Conservation (phyloP, 2,329 filamentous ascomycete species). For the Pyrenophora graminea region DNA sequence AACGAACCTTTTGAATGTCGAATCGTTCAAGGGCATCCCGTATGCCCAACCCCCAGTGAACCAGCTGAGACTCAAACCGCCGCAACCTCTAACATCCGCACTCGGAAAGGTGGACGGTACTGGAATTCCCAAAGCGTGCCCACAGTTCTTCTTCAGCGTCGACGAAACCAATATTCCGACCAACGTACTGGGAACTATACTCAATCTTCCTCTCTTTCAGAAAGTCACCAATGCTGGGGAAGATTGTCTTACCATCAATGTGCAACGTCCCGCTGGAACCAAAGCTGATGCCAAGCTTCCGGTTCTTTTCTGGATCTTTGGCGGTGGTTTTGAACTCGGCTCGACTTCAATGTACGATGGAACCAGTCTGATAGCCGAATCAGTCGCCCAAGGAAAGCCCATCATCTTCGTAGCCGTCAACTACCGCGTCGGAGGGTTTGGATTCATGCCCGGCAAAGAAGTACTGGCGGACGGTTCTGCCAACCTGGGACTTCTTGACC, state of each 20-base stretch:
- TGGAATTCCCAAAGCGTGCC: conserved; percentile 64
- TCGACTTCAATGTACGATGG: conserved; percentile 49
- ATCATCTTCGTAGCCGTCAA: conserved; percentile 78
- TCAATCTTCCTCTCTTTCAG: conserved; percentile 49
- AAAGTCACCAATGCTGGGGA: conserved; percentile 44
- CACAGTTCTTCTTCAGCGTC: conserved; percentile 69
- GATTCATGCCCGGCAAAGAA: conserved; percentile 72
- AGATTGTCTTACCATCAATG: conserved; percentile 52
- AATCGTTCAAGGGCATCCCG: conserved; percentile 75
- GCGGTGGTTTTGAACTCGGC: conserved; percentile 49
- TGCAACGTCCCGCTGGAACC: conserved; percentile 48
- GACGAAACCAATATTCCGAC: conserved; percentile 42
- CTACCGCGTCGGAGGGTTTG: conserved; percentile 75
- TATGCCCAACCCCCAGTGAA: conserved; percentile 73
- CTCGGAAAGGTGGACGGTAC: conserved; percentile 67
- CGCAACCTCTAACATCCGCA: conserved; percentile 60
- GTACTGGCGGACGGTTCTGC: conserved; percentile 67
- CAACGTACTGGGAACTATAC: conserved; percentile 44
- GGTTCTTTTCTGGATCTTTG: conserved; percentile 56
- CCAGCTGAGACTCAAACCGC: conserved; percentile 69
- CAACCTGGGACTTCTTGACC: conserved; percentile 74
- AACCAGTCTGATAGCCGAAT: conserved; percentile 46
- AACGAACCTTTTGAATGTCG: conserved; percentile 54
- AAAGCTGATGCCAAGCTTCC: conserved; percentile 48
- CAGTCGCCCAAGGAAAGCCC: conserved; percentile 59